A percentile compares a stretch with the other conserved stretches of the same genome.
These are phyloP conservation scores for Aspergillus tamarii DNA, from an alignment of 2,329 filamentous ascomycete species.

Conservation along the genomic window DNA sequence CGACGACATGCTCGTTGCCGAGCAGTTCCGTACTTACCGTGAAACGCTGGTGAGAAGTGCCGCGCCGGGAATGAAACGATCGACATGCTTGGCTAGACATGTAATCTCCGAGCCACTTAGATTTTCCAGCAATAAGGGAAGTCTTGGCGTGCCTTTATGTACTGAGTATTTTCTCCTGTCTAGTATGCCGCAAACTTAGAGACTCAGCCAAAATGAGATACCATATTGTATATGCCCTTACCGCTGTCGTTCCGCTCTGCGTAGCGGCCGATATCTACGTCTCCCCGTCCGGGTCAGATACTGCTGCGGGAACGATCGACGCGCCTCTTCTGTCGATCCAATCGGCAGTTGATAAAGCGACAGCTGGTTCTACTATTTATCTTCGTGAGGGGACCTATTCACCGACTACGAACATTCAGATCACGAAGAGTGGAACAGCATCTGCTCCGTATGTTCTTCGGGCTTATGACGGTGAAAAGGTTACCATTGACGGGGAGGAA, in stretches of 20 bases:
- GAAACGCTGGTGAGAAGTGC: conserved; percentile 8
- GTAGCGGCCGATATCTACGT: conserved; percentile 20
- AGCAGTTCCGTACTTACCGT: background rate
- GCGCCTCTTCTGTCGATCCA: conserved; percentile 20
- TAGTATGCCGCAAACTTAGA: background rate
- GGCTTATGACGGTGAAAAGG: conserved; percentile 18
- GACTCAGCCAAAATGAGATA: background rate
- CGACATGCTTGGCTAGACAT: conserved; percentile 12
- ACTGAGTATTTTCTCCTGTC: background rate
- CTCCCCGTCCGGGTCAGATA: conserved; percentile 18
- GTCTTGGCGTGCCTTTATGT: background rate
- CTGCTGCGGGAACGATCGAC: conserved; percentile 12
- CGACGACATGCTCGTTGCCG: background rate
- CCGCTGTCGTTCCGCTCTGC: background rate
- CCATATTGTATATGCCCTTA: background rate
- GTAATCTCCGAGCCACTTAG: conserved; percentile 7
- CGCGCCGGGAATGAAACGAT: background rate
- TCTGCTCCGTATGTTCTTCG: conserved; percentile 15
- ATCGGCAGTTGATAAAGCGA: conserved; percentile 17
- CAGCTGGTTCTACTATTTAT: conserved; percentile 19
- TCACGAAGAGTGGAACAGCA: conserved; percentile 19
- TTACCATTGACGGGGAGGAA: conserved; percentile 21
- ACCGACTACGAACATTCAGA: conserved; percentile 21
- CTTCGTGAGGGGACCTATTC: conserved; percentile 19
- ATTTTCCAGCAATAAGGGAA: conserved; percentile 21